These are phyloP conservation scores for Pseudozyma pruni DNA, from an alignment of 1,284 basidiomycete species.

Conservation along the genomic window DNA sequence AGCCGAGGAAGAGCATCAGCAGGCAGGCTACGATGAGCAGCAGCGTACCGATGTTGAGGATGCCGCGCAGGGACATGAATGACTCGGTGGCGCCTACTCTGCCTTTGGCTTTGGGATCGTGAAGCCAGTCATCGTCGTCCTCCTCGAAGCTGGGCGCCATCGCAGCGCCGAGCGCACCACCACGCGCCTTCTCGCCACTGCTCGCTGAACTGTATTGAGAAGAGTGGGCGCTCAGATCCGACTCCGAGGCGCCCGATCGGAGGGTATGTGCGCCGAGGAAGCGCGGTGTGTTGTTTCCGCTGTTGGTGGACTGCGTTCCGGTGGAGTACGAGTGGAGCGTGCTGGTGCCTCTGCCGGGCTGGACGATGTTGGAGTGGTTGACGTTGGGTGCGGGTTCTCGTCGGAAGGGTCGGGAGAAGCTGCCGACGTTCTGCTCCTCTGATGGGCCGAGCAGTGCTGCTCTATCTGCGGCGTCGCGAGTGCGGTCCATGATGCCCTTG, in stretches of 20 bases:
- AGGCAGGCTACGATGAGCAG: constrained; percentile 44
- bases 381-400: constrained; percentile 16
- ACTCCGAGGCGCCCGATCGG: not conserved
- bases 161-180: not conserved
- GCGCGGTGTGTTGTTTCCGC: constrained; percentile 4
- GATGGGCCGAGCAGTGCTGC: constrained; percentile 4
- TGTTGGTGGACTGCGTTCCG: constrained; percentile 17
- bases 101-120: constrained; percentile 16
- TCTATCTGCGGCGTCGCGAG: not conserved
- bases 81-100: not conserved
- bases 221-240: constrained; percentile 18
- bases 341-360: constrained; percentile 17
- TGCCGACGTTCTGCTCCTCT: constrained; percentile 3
- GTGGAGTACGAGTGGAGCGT: constrained; percentile 23
- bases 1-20: constrained; percentile 64
- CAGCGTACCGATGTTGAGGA: constrained; percentile 56
- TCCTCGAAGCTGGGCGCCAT: constrained; percentile 1
- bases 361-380: constrained; percentile 22
- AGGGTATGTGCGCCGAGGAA: constrained; percentile 9
- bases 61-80: constrained; percentile 28
- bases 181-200: constrained; percentile 5
- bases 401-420: constrained; percentile 22
- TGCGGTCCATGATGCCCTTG: constrained; percentile 10
- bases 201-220: constrained; percentile 16
- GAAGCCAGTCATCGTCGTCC: constrained; percentile 39